Conservation (phyloP, 257 asterid genomes). For the Misopates orontium region DNA sequence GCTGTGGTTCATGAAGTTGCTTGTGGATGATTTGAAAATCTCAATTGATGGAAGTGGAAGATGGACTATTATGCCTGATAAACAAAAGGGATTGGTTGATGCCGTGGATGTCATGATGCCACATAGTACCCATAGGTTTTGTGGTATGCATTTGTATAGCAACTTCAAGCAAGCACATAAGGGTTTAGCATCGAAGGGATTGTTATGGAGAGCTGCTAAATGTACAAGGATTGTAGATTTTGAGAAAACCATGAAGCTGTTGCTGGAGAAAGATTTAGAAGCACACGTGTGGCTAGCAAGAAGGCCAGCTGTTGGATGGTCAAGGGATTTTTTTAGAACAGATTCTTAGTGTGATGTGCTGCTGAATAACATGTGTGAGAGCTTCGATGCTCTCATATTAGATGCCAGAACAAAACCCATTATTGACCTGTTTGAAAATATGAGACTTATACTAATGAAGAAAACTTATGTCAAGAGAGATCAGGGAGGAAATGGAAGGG, state of each 20-base stretch:
- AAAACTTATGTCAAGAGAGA: not conserved
- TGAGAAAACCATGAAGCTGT: not conserved
- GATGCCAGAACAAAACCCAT: not conserved
- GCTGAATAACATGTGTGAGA: not conserved
- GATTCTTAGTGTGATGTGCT: not conserved
- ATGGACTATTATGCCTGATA: constrained; percentile 16
- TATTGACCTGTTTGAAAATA: not conserved
- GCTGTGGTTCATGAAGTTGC: not conserved
- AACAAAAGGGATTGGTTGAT: constrained; percentile 4
- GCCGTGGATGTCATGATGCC: not conserved
- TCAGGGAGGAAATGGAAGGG: not conserved
- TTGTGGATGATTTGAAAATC: constrained; percentile 11
- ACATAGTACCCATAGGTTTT: not conserved
- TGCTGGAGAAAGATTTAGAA: not conserved
- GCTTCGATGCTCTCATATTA: not conserved
- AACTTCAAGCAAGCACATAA: constrained; percentile 4
- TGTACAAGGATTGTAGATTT: not conserved
- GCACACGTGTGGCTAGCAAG: not conserved
- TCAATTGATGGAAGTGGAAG: not conserved
- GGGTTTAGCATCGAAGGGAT: not conserved
- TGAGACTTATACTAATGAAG: not conserved
- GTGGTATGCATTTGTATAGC: constrained; percentile 4
- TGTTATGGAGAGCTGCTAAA: not conserved
- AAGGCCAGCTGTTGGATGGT: not conserved
- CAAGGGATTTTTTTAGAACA: not conserved